Evolutionary conservation across 352 stramenopile genomes (phyloP).

Genomic region (Pythium angustatum): DNA sequence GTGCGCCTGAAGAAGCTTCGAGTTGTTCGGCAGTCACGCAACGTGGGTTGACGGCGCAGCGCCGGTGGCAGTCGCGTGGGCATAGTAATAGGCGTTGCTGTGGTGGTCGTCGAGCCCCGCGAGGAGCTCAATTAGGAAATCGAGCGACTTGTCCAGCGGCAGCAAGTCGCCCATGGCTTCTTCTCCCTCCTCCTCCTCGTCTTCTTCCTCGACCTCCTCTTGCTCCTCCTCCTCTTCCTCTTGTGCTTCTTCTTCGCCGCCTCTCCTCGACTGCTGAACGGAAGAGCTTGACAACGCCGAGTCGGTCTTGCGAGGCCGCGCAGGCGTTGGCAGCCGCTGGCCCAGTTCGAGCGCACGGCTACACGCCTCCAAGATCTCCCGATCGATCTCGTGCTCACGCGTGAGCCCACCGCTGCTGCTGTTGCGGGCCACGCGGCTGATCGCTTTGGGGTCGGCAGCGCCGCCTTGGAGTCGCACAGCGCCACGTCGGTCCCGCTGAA

Average conservation of each 20-base stretch:
- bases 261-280: background rate
- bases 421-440: background rate
- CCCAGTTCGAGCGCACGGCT: slow-evolving; percentile 15
- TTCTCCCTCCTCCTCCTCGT: slow-evolving; percentile 8
- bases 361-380: slow-evolving; percentile 31
- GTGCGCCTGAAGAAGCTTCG: no score
- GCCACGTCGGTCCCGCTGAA: slow-evolving; percentile 58
- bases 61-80: no score
- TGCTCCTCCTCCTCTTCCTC: background rate
- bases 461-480: background rate
- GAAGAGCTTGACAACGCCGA: background rate
- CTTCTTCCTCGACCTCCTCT: background rate
- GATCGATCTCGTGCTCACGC: slow-evolving; percentile 56
- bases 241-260: background rate
- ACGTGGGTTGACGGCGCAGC: no score
- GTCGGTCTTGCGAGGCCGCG: slow-evolving; percentile 1
- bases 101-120: slow-evolving; percentile 17
- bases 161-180: slow-evolving; percentile 3
- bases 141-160: slow-evolving; percentile 24
- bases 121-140: slow-evolving; percentile 27
- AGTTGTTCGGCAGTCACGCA: no score
- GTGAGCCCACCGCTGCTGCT: slow-evolving; percentile 9
- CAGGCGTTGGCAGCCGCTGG: slow-evolving; percentile 19
- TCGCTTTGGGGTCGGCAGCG: background rate
- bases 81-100: background rate